phyloP scores from a whole-genome alignment of 768 basidiomycete genomes.

The Mycena haematopus region DNA sequence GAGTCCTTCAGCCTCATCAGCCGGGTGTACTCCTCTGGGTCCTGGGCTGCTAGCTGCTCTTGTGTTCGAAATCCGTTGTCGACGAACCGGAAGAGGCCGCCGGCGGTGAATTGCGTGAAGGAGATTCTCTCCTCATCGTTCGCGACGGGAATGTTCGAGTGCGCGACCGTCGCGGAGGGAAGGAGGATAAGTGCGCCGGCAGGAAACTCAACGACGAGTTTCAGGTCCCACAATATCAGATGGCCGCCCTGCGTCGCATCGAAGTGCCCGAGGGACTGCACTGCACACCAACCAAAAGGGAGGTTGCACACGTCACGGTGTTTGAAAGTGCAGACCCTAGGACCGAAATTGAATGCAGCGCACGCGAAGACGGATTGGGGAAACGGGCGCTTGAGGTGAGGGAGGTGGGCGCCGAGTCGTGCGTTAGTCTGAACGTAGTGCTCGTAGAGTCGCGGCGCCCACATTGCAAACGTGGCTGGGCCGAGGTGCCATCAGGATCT shows the following conservation, averaged over 20 bases:
- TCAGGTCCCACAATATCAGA: neutral
- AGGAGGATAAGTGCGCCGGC: neutral
- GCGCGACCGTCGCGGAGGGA: neutral
- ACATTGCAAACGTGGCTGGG: neutral
- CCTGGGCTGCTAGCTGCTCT: too few species aligned
- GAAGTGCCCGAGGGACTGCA: neutral
- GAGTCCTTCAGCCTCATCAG: neutral
- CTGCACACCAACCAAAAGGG: neutral
- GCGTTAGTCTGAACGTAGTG: neutral
- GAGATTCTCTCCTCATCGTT: neutral
- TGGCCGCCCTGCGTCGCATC: neutral
- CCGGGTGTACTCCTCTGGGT: too few species aligned
- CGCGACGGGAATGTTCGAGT: neutral
- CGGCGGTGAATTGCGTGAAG: neutral
- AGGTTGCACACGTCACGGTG: neutral
- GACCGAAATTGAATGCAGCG: slow-evolving; percentile 3
- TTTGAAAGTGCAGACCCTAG: neutral
- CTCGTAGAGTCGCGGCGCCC: neutral
- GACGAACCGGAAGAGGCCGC: neutral
- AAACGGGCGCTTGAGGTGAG: neutral
- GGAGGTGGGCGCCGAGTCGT: neutral
- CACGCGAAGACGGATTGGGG: neutral
- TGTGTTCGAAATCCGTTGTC: neutral
- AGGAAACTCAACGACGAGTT: neutral
- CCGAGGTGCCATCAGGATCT: neutral